Percentiles rank a stretch among this genome's conserved stretches.
These are phyloP conservation scores for Eucalyptus marginata DNA, from an alignment of 345 rosid genomes.

Conservation along the genomic window DNA sequence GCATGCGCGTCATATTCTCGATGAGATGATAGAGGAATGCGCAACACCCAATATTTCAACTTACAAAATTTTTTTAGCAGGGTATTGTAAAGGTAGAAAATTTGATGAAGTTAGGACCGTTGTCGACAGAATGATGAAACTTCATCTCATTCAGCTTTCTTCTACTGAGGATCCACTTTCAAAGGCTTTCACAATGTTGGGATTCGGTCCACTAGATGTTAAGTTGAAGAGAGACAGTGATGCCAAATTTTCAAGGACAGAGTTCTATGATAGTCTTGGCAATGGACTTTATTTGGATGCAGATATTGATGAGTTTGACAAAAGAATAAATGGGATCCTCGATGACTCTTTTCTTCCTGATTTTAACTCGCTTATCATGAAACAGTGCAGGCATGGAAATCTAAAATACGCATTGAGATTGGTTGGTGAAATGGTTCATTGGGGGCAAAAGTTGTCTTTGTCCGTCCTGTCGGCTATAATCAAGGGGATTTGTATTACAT, in stretches of 20 bases:
- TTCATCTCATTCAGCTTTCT: conserved; percentile 32
- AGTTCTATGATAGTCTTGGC: conserved; percentile 70
- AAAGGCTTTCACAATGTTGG: conserved; percentile 43
- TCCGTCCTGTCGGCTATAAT: conserved; percentile 22
- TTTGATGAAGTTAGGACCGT: conserved; percentile 48
- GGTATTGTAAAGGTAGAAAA: conserved; percentile 61
- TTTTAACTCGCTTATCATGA: conserved; percentile 32
- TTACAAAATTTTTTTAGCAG: conserved; percentile 45
- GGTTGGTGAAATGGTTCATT: conserved; percentile 44
- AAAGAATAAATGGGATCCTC: conserved; percentile 27
- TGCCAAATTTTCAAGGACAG: conserved; percentile 35
- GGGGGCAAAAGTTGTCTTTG: conserved; percentile 60
- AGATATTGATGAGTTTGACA: conserved; percentile 45
- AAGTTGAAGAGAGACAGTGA: conserved; percentile 62
- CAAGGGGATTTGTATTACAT: conserved; percentile 22
- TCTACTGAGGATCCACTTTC: conserved; percentile 45
- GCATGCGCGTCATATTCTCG: conserved; percentile 25
- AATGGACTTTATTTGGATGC: conserved; percentile 79
- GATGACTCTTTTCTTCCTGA: conserved; percentile 35
- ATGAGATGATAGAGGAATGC: conserved; percentile 53
- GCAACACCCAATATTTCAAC: conserved; percentile 21
- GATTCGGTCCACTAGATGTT: conserved; percentile 47
- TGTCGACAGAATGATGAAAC: conserved; percentile 37
- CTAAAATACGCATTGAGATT: conserved; percentile 21
- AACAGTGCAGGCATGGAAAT: conserved; percentile 29